A percentile compares a stretch with the other conserved stretches of the same genome.
Evolutionary conservation across 2,329 filamentous ascomycete species (phyloP).

Genomic region (Cercospora canescens): DNA sequence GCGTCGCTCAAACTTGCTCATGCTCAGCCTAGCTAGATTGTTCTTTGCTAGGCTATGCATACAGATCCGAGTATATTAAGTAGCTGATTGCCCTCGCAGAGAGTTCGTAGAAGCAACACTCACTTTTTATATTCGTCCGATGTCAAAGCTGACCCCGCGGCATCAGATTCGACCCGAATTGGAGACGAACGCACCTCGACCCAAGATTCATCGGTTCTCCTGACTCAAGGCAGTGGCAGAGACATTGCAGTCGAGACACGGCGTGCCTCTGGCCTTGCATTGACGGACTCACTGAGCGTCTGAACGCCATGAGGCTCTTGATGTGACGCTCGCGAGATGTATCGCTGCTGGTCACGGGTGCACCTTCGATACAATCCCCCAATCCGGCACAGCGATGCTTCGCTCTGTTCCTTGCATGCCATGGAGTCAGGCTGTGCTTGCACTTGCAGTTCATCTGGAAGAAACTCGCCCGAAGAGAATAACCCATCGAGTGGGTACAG

Average conservation of each 20-base stretch:
- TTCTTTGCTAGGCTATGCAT: neutral
- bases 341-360: neutral
- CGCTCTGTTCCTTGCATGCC: neutral
- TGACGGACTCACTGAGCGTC: neutral
- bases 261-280: neutral
- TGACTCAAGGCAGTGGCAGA: neutral
- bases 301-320: neutral
- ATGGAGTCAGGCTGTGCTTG: neutral
- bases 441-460: too few relatives aligned
- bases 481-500: neutral
- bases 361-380: neutral
- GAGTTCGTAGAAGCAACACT: neutral
- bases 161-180: neutral
- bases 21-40: neutral
- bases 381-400: neutral
- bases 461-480: neutral
- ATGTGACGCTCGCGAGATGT: neutral
- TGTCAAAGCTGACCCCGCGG: neutral
- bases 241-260: neutral
- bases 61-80: neutral
- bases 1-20: constrained; percentile 11
- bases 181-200: neutral
- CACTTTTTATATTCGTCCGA: neutral
- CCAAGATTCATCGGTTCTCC: neutral
- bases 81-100: neutral